Evolutionary conservation across 2,329 filamentous ascomycete species (phyloP), one percentile per base, ranked within the genome.

Genomic region (Raffaelea deltoideospora): DNA sequence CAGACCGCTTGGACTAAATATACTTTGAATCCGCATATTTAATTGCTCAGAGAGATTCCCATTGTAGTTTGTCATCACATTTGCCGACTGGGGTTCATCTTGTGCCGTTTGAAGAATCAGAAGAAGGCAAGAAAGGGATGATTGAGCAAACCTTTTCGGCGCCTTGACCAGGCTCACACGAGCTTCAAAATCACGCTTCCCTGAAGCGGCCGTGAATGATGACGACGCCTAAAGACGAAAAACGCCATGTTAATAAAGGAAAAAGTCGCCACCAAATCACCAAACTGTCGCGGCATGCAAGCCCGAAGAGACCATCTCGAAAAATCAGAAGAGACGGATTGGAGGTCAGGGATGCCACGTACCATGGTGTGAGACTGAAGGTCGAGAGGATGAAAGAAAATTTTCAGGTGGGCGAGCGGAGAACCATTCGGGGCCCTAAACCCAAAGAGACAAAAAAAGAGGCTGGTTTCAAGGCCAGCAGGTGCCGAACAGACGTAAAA

Each of bases 31-130:
- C 90, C 79, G 83, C 90, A 98, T 71, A 61, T 57, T 63, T 57
- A 63, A 65, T 74, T 69, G 71, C 83, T 96, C 84, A 81, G 90
- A 98, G 92, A 98, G 90, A 98, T 98, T 98, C 90, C 90, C 90
- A 98, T 94, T 92, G 79, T 69, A 64, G 63, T 63, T 69, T 66
- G 83, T 92, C 87, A 93, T 93, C 67, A 75, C 65, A 50, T 63
- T 56, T 48, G 51, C 32, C 29, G 22, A 14, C 18, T 28, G 18
- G 38, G 34, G 19, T 10, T 20, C 33, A 37, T n/a, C n/a, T n/a
- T n/a, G n/a, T n/a, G n/a, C n/a, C n/a, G n/a, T n/a, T n/a, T n/a
- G 23, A 37, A 51, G 34, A 18, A 23, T 37, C 38, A 31, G 32
- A 19, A 22, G 26, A 31, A 45, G 47, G 45, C 6, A 14, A 17